Base-by-base conservation (phyloP, 345 rosid species). In the Triadica sebifera region DNA sequence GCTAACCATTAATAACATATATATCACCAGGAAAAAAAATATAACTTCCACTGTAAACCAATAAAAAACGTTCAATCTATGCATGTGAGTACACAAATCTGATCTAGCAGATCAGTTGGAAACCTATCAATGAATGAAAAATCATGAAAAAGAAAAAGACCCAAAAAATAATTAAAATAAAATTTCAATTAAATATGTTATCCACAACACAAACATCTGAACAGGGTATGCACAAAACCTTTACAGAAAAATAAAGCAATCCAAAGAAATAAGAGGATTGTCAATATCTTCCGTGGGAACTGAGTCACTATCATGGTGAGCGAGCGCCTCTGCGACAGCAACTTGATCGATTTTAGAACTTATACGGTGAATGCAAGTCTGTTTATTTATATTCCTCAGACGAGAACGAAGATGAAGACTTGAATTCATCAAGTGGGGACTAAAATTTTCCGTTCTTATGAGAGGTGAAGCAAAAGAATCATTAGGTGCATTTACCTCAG, bases 241-340 rank as follows among this genome's bases (percentile, higher is more conserved):
- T 76, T 84, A 90, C n/a, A 93, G 86, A 79, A 93, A 93, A 65
- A 93, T 91, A 78, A 91, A 93, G 75, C 98, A 93, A 84, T 93
- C 98, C 85, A 93, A 85, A 75, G 96, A 91, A 71, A 93, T 90
- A 25, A 85, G 84, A 74, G 97, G 98, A 67, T 88, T 91, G 24
- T 85, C 87, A 3, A 91, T 70, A 70, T 91, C 94, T 77, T 91
- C 97, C 72, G 81, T 67, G 0, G 74, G 49, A 65, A 74, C 15
- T 24, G 83, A 67, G 56, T 73, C 88, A 5, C 57, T 47, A 46
- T 81, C 83, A 13, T 79, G 60, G 20, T 72, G 75, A 72, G 79
- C 71, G 6, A 81, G 4, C 3, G 85, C 91, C 76, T 86, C 80
- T 38, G 67, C 78, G 25, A 74, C 81, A 2, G 82, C 83, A 47